phyloP scores from a whole-genome alignment of 495 filamentous ascomycete genomes.

The Penicillium ochrochloron region DNA sequence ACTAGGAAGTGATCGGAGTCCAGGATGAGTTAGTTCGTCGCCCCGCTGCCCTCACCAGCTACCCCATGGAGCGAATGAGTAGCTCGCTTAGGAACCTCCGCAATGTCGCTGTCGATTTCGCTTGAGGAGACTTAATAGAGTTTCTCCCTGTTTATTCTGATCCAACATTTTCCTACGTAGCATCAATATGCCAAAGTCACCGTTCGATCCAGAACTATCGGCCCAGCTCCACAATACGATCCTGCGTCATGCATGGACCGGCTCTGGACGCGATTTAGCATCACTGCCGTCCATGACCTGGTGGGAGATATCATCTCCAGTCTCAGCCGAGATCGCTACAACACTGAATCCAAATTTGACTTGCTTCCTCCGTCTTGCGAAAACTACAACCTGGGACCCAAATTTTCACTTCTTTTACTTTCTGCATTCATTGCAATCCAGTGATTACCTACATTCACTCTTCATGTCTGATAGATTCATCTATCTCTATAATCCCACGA shows the following conservation, averaged over 20 bases:
- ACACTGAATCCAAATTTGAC: not conserved
- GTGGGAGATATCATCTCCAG: not conserved
- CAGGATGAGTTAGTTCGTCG: no score
- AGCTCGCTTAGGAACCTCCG: no score
- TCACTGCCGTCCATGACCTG: not conserved
- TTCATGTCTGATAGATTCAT: not conserved
- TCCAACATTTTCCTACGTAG: no score
- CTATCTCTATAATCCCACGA: not conserved
- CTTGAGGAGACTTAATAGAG: no score
- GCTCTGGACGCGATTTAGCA: not conserved
- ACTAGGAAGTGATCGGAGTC: no score
- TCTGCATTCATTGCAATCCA: not conserved
- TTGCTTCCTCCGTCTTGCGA: not conserved
- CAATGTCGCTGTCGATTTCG: no score
- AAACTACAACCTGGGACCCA: not conserved
- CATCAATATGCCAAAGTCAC: not conserved
- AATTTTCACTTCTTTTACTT: not conserved
- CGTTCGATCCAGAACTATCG: not conserved
- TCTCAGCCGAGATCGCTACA: not conserved
- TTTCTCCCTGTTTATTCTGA: no score
- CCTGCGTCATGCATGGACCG: not conserved
- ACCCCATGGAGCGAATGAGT: no score
- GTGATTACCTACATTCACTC: not conserved
- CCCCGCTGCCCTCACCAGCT: no score
- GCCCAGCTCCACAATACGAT: not conserved